A percentile compares a stretch with the other conserved stretches of the same genome.
Conservation (phyloP, 495 filamentous ascomycete species). For the Penicillium bovifimosum region DNA sequence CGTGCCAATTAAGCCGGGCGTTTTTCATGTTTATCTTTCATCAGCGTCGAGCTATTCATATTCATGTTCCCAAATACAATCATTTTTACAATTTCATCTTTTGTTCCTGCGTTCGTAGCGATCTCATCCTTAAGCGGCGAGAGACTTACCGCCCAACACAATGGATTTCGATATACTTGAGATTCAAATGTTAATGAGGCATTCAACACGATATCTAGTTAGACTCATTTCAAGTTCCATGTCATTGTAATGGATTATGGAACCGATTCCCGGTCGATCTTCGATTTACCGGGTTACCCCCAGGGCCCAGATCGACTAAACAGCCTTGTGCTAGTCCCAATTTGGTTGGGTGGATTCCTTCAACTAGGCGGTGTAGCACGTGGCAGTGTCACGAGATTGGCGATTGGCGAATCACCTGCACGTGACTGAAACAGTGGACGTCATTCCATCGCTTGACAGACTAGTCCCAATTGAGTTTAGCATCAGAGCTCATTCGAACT, state of each 20-base stretch:
- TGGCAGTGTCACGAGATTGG: conserved; percentile 15
- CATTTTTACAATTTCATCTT: background rate
- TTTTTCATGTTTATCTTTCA: background rate
- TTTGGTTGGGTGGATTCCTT: background rate
- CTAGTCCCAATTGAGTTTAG: conserved; percentile 7
- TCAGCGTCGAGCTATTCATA: background rate
- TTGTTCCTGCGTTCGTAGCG: background rate
- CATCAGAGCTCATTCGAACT: background rate
- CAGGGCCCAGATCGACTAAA: conserved; percentile 20
- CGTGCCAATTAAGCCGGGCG: background rate
- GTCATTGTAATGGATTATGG: background rate
- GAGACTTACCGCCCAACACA: background rate
- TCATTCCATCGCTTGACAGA: conserved; percentile 6
- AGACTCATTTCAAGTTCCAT: background rate
- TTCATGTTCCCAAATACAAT: background rate
- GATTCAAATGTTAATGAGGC: background rate
- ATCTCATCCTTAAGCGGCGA: no score
- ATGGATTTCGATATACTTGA: background rate
- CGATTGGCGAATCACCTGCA: conserved; percentile 4
- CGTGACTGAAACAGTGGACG: background rate
- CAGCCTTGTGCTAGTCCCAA: conserved; percentile 2
- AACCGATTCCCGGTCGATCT: conserved; percentile 1
- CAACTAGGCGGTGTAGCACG: conserved; percentile 10
- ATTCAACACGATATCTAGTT: background rate
- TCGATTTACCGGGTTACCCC: no score